These are phyloP conservation scores for Astrephomene gubernaculifera DNA, from an alignment of 139 green algal genomes.

Conservation along the genomic window DNA sequence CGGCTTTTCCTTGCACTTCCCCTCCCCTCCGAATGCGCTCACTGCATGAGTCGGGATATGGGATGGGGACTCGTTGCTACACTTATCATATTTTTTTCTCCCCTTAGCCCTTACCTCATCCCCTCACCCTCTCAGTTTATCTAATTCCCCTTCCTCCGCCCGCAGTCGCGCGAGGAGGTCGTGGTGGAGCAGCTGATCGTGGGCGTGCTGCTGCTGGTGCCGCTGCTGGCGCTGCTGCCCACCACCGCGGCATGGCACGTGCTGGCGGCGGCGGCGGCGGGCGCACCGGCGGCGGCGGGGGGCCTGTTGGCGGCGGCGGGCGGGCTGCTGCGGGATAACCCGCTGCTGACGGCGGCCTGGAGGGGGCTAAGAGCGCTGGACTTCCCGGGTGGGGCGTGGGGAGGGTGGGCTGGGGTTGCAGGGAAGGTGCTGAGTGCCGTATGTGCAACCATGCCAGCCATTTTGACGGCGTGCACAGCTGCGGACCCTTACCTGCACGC, in stretches of 20 bases:
- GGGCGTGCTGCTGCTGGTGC: slow-evolving; percentile 72
- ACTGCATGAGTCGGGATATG: too few species aligned
- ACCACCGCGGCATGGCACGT: slow-evolving; percentile 56
- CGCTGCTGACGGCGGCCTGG: slow-evolving; percentile 3
- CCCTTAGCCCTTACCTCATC: background rate
- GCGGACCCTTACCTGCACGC: too few species aligned
- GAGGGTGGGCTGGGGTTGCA: background rate
- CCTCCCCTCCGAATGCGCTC: too few species aligned
- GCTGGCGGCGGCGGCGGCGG: slow-evolving; percentile 14
- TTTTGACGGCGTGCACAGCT: too few species aligned
- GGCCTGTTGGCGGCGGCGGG: background rate
- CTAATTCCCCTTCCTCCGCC: too few species aligned
- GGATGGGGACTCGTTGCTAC: too few species aligned
- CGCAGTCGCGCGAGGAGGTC: slow-evolving; percentile 47
- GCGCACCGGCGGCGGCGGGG: background rate
- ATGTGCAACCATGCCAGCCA: too few species aligned
- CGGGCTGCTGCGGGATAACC: slow-evolving; percentile 10
- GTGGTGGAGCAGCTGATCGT: slow-evolving; percentile 74
- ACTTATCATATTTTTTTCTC: too few species aligned
- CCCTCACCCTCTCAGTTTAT: too few species aligned
- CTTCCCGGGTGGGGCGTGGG: background rate
- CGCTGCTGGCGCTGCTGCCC: slow-evolving; percentile 65
- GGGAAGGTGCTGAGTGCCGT: too few species aligned
- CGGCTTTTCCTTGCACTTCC: too few species aligned
- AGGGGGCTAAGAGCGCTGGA: background rate